These are phyloP conservation scores for Ogataea saltuana DNA, from an alignment of 805 yeast genomes.

Conservation along the genomic window DNA sequence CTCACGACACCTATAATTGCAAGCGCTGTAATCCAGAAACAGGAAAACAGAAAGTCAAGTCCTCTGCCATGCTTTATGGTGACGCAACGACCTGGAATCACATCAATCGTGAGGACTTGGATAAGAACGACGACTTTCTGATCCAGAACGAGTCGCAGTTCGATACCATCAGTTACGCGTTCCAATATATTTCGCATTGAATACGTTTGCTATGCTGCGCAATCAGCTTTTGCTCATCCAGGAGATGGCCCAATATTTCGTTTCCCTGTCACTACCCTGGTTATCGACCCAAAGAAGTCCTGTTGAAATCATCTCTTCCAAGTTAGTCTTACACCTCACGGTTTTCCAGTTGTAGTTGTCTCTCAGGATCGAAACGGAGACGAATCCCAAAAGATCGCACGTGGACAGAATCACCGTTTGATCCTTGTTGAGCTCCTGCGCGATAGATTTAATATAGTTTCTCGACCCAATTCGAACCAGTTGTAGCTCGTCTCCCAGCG, in stretches of 20 bases:
- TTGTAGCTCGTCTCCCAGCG: conserved; percentile 72
- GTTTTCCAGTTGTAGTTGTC: conserved; percentile 80
- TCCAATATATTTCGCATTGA: conserved; percentile 88
- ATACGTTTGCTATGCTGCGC: neutral
- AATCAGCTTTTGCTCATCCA: conserved; percentile 49
- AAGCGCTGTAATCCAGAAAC: conserved; percentile 60
- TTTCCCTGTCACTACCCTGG: conserved; percentile 43
- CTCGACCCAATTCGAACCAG: conserved; percentile 57
- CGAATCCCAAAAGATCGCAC: conserved; percentile 76
- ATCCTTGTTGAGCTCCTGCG: conserved; percentile 64
- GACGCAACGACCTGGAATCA: conserved; percentile 99
- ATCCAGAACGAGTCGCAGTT: conserved; percentile 70
- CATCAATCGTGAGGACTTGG: conserved; percentile 61
- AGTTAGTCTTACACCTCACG: conserved; percentile 57
- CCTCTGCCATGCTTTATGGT: conserved; percentile 92
- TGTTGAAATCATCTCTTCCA: conserved; percentile 76
- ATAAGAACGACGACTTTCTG: conserved; percentile 71
- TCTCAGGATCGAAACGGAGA: conserved; percentile 57
- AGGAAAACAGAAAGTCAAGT: conserved; percentile 60
- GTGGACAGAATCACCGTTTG: conserved; percentile 72
- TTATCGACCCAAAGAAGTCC: conserved; percentile 88
- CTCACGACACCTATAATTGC: conserved; percentile 91
- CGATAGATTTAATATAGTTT: conserved; percentile 61
- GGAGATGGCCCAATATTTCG: conserved; percentile 71
- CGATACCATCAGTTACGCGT: conserved; percentile 78